Evolutionary conservation across 331 rosid genomes (phyloP), one percentile per base, ranked within the genome.

Genomic region (Saraca asoca): DNA sequence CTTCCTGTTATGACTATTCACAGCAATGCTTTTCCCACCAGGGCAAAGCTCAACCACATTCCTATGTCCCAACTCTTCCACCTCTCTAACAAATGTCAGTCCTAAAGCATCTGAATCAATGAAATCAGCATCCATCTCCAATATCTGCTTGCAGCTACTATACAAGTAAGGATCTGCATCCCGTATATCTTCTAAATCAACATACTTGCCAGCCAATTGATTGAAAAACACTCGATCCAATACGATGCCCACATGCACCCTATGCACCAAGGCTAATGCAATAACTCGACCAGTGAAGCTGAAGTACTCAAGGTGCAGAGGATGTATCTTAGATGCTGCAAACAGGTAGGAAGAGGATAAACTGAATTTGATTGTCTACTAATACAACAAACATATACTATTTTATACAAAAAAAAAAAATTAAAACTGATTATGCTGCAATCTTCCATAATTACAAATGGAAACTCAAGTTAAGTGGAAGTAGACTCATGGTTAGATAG

Each of bases 301-400:
- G 82, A 85, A 85, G 78, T 85, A 85, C 2, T 80, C 64, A 2
- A 79, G 91, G 81, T 85, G 91, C 78, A 79, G 10, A 35, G 85
- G 85, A 55, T 85, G 81, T 56, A 82, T 83, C 76, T 75, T 79
- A 12, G 91, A 85, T 20, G 87, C 91, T 85, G 91, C 74, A 69
- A 41, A 50, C 31, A 65, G 14, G 8, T 70, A 74, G 43, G 38
- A 2, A 42, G 2, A 2, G 3, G 6, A 31, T n/a, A 58, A 80
- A 38, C n/a, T 46, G 42, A 77, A 45, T 7, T 24, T 31, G 14
- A 67, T 46, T 24, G 11, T 50, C 16, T 14, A 51, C 5, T 7
- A 44, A 14, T 11, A n/a, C 50, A 24, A 1, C 31, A 24, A 24
- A 24, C 31, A 24, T 24, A 24, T 24, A 24, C 31, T 24, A 24